These are phyloP conservation scores for Tulasnella sp. DNA, from an alignment of 768 basidiomycete genomes.

Conservation along the genomic window DNA sequence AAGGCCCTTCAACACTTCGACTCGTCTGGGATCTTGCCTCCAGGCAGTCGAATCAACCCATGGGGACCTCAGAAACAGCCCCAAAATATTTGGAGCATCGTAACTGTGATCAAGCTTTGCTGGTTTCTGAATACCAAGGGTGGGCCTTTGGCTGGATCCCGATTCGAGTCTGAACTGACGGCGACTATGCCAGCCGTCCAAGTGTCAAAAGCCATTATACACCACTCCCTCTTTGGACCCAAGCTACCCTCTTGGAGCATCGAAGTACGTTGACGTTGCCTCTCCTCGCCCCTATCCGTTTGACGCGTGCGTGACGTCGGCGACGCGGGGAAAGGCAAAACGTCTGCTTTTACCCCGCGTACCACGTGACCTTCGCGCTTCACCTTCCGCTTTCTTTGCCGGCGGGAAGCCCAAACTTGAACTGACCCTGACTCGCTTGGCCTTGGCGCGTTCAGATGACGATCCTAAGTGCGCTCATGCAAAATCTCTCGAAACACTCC, in stretches of 20 bases:
- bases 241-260: slow-evolving; percentile 89
- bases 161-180: neutral
- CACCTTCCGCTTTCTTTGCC: neutral
- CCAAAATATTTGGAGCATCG: neutral
- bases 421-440: neutral
- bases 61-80: neutral
- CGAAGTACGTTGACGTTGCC: slow-evolving; percentile 76
- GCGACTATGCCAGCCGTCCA: slow-evolving; percentile 35
- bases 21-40: neutral
- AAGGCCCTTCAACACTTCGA: slow-evolving; percentile 5
- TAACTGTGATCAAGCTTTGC: neutral
- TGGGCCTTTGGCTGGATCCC: neutral
- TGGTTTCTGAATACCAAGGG: neutral
- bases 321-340: neutral
- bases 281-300: neutral
- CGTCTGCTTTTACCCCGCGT: neutral
- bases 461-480: slow-evolving; percentile 55
- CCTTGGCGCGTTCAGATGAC: slow-evolving; percentile 21
- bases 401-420: neutral
- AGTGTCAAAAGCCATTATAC: slow-evolving; percentile 63
- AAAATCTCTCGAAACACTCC: slow-evolving; percentile 76
- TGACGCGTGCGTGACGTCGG: neutral
- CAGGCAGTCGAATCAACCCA: slow-evolving; percentile 17
- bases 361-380: neutral
- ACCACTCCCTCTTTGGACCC: slow-evolving; percentile 81